phyloP scores from a whole-genome alignment of 2,329 filamentous ascomycete species.

The Penicillium oxalicum region DNA sequence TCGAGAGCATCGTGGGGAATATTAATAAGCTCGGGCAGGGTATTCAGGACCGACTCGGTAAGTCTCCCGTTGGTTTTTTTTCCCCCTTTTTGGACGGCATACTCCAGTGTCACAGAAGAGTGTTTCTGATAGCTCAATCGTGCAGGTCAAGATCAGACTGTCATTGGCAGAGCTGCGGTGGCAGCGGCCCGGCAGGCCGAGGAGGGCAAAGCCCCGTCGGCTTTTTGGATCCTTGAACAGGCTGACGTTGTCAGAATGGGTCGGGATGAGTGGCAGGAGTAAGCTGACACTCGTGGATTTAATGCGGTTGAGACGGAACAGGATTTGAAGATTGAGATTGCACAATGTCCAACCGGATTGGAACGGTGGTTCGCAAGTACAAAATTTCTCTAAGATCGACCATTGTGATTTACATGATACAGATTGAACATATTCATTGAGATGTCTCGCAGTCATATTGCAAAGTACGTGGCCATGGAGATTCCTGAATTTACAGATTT shows the following conservation, averaged over 20 bases:
- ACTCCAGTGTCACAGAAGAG: no score
- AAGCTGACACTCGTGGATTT: background rate
- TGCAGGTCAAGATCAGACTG: slow-evolving; percentile 23
- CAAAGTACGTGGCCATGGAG: no score
- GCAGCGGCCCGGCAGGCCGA: slow-evolving; percentile 21
- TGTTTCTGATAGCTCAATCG: no score
- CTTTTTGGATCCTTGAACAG: slow-evolving; percentile 26
- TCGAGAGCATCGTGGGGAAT: slow-evolving; percentile 19
- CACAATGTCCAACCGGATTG: no score
- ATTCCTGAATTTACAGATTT: no score
- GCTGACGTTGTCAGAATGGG: slow-evolving; percentile 27
- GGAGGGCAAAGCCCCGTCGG: slow-evolving; percentile 25
- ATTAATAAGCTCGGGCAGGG: slow-evolving; percentile 21
- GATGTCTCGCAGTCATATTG: no score
- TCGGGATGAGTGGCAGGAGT: slow-evolving; percentile 24
- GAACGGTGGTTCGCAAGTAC: no score
- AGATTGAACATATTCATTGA: no score
- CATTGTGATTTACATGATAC: no score
- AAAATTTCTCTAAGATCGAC: no score
- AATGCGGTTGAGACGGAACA: no score
- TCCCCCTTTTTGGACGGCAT: background rate
- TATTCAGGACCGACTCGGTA: slow-evolving; percentile 27
- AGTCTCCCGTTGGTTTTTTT: background rate
- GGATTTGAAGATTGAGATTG: no score
- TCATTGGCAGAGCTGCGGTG: slow-evolving; percentile 26